These are phyloP conservation scores for Pyrenula aspistea DNA, from an alignment of 495 filamentous ascomycete genomes.

Conservation along the genomic window DNA sequence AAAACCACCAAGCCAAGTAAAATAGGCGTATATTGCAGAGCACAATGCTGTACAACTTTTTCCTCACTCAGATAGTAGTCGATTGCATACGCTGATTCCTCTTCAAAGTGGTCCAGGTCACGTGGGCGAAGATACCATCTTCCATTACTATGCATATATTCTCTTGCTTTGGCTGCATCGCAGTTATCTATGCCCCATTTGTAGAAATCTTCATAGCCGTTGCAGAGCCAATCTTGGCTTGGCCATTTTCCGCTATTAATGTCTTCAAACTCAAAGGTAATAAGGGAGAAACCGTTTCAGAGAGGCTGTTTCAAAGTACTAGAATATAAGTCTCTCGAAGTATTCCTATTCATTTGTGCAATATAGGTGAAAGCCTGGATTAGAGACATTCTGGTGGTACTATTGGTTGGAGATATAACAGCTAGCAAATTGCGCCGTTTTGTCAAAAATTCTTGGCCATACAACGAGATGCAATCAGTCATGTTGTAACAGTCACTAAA, in stretches of 20 bases:
- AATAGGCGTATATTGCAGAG: conserved; percentile 11
- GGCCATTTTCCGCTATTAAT: not conserved
- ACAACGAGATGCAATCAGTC: not conserved
- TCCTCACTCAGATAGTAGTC: conserved; percentile 28
- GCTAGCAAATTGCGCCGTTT: not conserved
- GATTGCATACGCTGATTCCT: conserved; percentile 3
- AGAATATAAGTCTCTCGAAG: not conserved
- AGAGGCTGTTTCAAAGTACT: not conserved
- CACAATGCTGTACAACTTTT: conserved; percentile 21
- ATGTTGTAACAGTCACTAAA: not conserved
- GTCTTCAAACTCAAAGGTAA: not conserved
- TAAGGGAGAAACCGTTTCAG: not conserved
- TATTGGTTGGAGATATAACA: not conserved
- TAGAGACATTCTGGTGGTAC: not conserved
- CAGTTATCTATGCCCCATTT: not conserved
- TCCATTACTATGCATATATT: not conserved
- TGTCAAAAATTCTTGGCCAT: not conserved
- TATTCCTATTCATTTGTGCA: too few species aligned
- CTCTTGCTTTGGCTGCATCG: not conserved
- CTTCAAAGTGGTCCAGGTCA: not conserved
- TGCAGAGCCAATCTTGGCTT: not conserved
- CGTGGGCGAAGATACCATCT: not conserved
- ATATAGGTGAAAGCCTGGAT: too few species aligned
- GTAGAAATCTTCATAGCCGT: not conserved
- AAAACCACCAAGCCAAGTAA: conserved; percentile 5